Evolutionary conservation across 352 stramenopile species (phyloP), one percentile per base, ranked within the genome.

Genomic region (Phytopythium oedochilum): DNA sequence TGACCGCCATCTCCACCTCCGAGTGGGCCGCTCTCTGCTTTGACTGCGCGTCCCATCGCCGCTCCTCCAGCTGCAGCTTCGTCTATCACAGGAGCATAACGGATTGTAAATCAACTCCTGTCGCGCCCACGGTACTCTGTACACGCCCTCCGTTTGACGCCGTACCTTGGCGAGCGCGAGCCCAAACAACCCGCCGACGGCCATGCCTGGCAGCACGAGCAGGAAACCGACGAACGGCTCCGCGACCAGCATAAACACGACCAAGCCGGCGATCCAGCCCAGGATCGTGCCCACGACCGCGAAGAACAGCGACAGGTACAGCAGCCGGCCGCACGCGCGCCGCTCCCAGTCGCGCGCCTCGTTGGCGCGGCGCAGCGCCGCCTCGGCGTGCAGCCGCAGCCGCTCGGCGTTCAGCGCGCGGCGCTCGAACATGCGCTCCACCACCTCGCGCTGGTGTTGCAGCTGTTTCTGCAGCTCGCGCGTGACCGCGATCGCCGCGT

Each of bases 381-480:
- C 70, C 51, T 90, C 75, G 10, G 79, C 75, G 52, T 87, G 77
- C 53, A 88, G 60, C 17, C 80, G 71, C 60, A 90, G 55, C 17
- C 78, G 75, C 63, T 90, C 80, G 23, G 80, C 77, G 29, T 70
- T 87, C 15, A 88, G 72, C 57, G 80, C 78, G n/a, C 80, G 75
- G 4, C 80, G 73, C 65, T 89, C 79, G 38, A 86, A 70, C 17
- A 61, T 85, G 36, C 63, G 59, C 64, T 87, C 80, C 20, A 86
- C 52, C 17, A 71, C 54, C 45, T 77, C 69, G 25, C 71, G 71
- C 40, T 83, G 65, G 9, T 47, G 66, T 50, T 87, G 69, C 56
- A 87, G 54, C 56, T 90, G 73, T 15, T 71, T 66, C 64, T 88
- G 80, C 23, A 90, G 67, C 68, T 90, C 80, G 56, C 84, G 83